Percentiles rank a stretch among this genome's conserved stretches.
phyloP scores from a whole-genome alignment of 176 grass and related monocot genomes.

The Zea luxurians region DNA sequence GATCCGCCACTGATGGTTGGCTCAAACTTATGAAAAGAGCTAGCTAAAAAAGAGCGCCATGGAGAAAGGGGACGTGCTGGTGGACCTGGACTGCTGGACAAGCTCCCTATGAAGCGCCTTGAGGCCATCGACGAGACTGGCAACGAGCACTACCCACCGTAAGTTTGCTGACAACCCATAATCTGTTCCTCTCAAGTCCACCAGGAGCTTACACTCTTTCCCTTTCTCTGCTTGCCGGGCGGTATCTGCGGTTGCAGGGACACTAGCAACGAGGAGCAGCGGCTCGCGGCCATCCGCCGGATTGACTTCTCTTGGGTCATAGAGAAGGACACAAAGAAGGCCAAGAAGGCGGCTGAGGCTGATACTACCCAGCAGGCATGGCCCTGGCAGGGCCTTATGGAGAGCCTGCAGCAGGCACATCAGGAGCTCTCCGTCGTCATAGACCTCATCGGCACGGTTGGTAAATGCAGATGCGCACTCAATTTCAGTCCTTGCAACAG shows the following conservation, averaged over 20 bases:
- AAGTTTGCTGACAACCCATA: neutral
- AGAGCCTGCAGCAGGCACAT: conserved; percentile 80
- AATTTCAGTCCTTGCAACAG: neutral
- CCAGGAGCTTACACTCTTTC: neutral
- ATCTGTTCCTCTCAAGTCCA: neutral
- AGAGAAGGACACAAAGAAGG: conserved; percentile 74
- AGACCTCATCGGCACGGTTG: conserved; percentile 83
- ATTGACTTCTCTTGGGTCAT: conserved; percentile 82
- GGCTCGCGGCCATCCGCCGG: conserved; percentile 65
- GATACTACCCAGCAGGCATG: conserved; percentile 56
- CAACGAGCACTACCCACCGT: conserved; percentile 93
- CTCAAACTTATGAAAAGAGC: too few species aligned
- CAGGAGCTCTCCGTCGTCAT: conserved; percentile 83
- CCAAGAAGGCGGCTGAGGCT: conserved; percentile 53
- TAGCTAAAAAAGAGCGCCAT: conserved; percentile 2
- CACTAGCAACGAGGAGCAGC: conserved; percentile 72
- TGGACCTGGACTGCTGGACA: conserved; percentile 96
- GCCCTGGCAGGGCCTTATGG: conserved; percentile 79
- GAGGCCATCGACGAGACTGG: conserved; percentile 83
- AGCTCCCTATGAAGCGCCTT: conserved; percentile 88
- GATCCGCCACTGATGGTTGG: too few species aligned
- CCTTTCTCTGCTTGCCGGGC: neutral
- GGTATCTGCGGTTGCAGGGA: conserved; percentile 44
- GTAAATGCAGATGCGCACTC: neutral
- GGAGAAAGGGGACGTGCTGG: conserved; percentile 44